Conservation (phyloP, 169 alveolate species). For the Condylostoma magnum region DNA sequence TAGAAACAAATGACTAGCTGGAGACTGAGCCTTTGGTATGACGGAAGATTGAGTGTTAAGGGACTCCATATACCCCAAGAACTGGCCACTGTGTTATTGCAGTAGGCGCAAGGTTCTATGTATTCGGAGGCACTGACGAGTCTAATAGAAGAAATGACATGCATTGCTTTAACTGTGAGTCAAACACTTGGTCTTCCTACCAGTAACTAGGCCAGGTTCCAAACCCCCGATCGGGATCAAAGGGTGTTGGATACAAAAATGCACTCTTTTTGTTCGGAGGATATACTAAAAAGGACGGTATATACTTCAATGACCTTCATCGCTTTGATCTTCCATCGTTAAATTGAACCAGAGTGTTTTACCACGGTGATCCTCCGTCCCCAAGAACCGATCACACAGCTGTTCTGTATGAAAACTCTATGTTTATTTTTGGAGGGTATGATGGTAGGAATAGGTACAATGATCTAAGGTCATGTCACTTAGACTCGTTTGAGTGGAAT, state of each 20-base stretch:
- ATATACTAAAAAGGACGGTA: conserved; percentile 81
- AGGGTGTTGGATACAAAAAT: conserved; percentile 58
- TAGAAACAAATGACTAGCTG: conserved; percentile 25
- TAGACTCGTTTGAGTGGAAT: conserved; percentile 33
- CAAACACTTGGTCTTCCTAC: conserved; percentile 32
- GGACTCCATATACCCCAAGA: conserved; percentile 38
- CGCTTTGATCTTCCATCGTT: conserved; percentile 13
- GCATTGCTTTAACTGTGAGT: conserved; percentile 32
- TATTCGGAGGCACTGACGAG: conserved; percentile 80
- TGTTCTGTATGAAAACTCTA: conserved; percentile 35
- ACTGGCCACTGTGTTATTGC: conserved; percentile 75
- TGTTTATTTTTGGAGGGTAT: conserved; percentile 64
- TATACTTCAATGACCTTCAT: conserved; percentile 65
- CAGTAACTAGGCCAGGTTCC: conserved; percentile 49
- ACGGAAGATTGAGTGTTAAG: conserved; percentile 33
- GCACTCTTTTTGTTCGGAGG: conserved; percentile 80
- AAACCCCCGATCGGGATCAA: conserved; percentile 74
- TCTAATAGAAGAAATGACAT: conserved; percentile 53
- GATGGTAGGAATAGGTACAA: conserved; percentile 58
- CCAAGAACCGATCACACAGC: conserved; percentile 63
- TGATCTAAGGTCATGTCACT: conserved; percentile 46
- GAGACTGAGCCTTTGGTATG: conserved; percentile 49
- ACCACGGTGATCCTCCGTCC: conserved; percentile 34
- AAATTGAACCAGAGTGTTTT: conserved; percentile 28
- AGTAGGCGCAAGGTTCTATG: conserved; percentile 49